Evolutionary conservation across 257 asterid genomes (phyloP), one percentile per base, ranked within the genome.

Genomic region (Paraleonurus japonicus): DNA sequence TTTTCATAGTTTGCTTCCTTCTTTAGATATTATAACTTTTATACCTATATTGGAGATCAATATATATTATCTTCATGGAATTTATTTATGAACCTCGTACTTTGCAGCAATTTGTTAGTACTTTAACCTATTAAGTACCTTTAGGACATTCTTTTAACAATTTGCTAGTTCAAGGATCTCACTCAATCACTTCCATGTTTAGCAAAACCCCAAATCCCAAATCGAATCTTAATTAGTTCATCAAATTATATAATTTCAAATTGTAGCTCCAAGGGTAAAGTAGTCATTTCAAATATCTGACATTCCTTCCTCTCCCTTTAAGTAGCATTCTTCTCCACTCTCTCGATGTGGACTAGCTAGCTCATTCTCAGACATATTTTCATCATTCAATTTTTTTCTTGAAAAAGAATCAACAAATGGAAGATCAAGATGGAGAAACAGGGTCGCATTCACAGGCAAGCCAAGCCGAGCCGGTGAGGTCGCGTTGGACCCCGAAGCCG

Each of bases 401-500:
- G 0, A 4, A 30, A 30, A 30, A 30, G 4, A 30, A 35, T 35
- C 7, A 35, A 35, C 1, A 7, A 47, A 47, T 47, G 54, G 54
- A 47, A 47, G 20, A 1, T 7, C 50, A 41, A 0, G 50, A 13
- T 13, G 17, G 16, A 41, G 51, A 43, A 5, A 16, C 8, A 6
- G 53, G 53, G 53, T 45, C 20, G 19, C 53, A 45, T 1, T 43
- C 51, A 1, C 51, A 43, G 51, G 6, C 19, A 15, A 43, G 51
- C 19, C 54, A 16, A 11, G 17, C 51, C 19, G 89, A 86, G 80
- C 83, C 88, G 10, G 95, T 83, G 0, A 73, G 96, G 69, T 84
- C 90, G 1, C 76, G 92, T 32, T 87, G 96, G 96, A 84, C 90
- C 16, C 96, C 96, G 13, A 90, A 84, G 58, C 97, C 97, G 1